Conservation (phyloP, 768 basidiomycete species). For the Podaxis rugospora region DNA sequence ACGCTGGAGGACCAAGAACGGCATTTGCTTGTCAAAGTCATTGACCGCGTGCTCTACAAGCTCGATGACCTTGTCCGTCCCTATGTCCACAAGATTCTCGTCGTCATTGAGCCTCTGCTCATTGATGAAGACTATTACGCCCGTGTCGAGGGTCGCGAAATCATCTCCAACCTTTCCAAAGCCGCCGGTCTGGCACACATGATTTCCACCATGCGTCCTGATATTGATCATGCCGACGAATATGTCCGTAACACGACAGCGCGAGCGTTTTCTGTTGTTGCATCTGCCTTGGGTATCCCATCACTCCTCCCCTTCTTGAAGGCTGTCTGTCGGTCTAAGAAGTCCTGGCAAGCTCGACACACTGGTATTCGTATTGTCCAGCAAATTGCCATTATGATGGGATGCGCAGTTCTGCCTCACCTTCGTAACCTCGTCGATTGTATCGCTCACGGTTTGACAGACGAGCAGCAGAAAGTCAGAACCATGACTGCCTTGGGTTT, state of each 20-base stretch:
- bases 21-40: slow-evolving; percentile 97
- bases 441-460: slow-evolving; percentile 87
- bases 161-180: slow-evolving; percentile 97
- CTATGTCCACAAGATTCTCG: slow-evolving; percentile 98
- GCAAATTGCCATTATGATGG: slow-evolving; percentile 99
- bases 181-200: slow-evolving; percentile 99
- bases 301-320: slow-evolving; percentile 97
- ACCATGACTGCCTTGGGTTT: slow-evolving; percentile 93
- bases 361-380: slow-evolving; percentile 99
- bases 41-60: slow-evolving; percentile 98
- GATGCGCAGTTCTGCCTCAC: slow-evolving; percentile 96
- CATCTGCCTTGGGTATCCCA: slow-evolving; percentile 96
- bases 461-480: slow-evolving; percentile 94
- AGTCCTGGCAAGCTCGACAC: slow-evolving; percentile 99
- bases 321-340: slow-evolving; percentile 97
- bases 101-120: slow-evolving; percentile 97
- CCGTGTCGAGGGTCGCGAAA: slow-evolving; percentile 97
- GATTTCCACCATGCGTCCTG: slow-evolving; percentile 99
- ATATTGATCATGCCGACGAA: slow-evolving; percentile 99
- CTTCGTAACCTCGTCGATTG: slow-evolving; percentile 95
- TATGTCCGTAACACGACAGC: slow-evolving; percentile 99
- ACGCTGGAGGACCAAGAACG: slow-evolving; percentile 98
- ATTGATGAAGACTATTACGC: slow-evolving; percentile 98
- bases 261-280: slow-evolving; percentile 97
- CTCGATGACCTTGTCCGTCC: slow-evolving; percentile 98